Evolutionary conservation across 1,139 yeast species (phyloP), one percentile per base, ranked within the genome.

Genomic region (Zygotorulaspora mrakii): DNA sequence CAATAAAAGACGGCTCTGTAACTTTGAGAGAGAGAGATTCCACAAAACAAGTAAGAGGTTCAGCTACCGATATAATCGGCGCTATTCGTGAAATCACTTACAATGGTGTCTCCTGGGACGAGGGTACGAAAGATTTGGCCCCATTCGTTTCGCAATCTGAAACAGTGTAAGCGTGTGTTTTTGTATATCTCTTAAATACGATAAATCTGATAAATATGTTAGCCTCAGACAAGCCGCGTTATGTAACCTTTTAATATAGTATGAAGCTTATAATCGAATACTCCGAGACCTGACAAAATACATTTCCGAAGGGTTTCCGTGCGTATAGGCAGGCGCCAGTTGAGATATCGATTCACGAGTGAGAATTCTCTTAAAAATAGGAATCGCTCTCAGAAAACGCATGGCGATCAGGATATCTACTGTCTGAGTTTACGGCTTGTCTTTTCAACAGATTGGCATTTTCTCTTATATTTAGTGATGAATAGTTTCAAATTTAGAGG

Each of bases 21-120:
- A 94, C 99, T 34, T 76, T 94, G 61, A 87, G 99, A 76, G 98
- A 94, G 68, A 87, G 99, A 73, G 99, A 94, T 66, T 76, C 95
- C 39, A 94, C 98, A 34, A 82, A 80, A 62, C 99, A 94, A 73
- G 96, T 89, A 37, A 87, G 99, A 75, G 99, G 98, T 49, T 70
- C 87, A 13, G 75, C 81, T 47, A 81, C 76, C 40, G 91, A 80
- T 17, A 79, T 94, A 47, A 73, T 91, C 52, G 74, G 72, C 40
- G 96, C 96, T 39, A 77, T 94, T 54, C 79, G 79, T 66, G 75
- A 71, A 23, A 77, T 91, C 64, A 80, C 91, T 39, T 82, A 83
- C 64, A 76, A 75, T 41, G 89, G 85, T 50, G 74, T 66, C 40
- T 57, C 83, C 12, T 91, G 98, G 98, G 76, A 73, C 35, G 85